phyloP scores from a whole-genome alignment of 1,284 basidiomycete species.

The Ceratobasidium sp. region DNA sequence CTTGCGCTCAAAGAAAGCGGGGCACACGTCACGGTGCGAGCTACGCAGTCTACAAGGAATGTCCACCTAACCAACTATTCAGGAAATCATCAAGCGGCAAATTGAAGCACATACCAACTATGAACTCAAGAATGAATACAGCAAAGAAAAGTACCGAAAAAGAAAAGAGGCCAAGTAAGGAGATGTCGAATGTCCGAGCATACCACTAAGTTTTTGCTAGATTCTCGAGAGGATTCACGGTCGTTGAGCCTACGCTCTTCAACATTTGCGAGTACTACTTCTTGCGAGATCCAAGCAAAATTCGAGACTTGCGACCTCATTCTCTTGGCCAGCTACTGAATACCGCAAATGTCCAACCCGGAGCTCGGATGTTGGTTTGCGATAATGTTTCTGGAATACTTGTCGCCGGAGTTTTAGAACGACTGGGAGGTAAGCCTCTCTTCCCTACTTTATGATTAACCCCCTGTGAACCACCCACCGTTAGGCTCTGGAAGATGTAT shows the following conservation, averaged over 20 bases:
- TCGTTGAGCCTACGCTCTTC: slow-evolving; percentile 85
- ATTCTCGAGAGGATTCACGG: slow-evolving; percentile 88
- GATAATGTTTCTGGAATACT: slow-evolving; percentile 94
- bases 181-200: slow-evolving; percentile 20
- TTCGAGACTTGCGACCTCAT: slow-evolving; percentile 87
- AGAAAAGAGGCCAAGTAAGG: slow-evolving; percentile 92
- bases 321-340: slow-evolving; percentile 88
- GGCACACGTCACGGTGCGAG: slow-evolving; percentile 70
- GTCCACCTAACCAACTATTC: no score
- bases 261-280: slow-evolving; percentile 93
- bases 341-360: slow-evolving; percentile 83
- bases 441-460: slow-evolving; percentile 4
- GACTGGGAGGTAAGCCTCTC: slow-evolving; percentile 74
- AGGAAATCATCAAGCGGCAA: slow-evolving; percentile 94
- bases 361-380: slow-evolving; percentile 86
- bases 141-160: slow-evolving; percentile 95
- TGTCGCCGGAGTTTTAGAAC: slow-evolving; percentile 83
- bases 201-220: slow-evolving; percentile 53
- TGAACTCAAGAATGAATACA: slow-evolving; percentile 92
- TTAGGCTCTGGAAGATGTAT: slow-evolving; percentile 81
- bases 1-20: slow-evolving; percentile 79
- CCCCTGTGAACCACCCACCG: slow-evolving; percentile 10
- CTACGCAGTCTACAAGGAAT: no score
- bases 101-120: slow-evolving; percentile 91
- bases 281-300: slow-evolving; percentile 76